These are phyloP conservation scores for Emydomyces testavorans DNA, from an alignment of 2,329 filamentous ascomycete species.

Conservation along the genomic window DNA sequence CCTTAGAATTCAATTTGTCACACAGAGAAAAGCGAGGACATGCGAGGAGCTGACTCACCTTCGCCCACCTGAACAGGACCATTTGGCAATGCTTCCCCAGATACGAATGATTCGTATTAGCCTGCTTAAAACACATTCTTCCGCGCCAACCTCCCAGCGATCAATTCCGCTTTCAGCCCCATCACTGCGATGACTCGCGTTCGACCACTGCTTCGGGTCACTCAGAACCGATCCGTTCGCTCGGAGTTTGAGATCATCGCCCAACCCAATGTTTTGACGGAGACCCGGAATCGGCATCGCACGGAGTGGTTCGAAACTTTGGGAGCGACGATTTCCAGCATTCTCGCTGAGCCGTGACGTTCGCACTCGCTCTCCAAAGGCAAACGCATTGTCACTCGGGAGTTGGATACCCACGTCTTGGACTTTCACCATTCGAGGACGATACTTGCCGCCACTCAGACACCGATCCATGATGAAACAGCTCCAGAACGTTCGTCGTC, in stretches of 20 bases:
- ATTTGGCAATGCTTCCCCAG: slow-evolving; percentile 45
- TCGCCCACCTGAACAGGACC: slow-evolving; percentile 45
- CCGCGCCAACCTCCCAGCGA: slow-evolving; percentile 42
- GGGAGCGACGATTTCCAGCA: slow-evolving; percentile 22
- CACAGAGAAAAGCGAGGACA: slow-evolving; percentile 2
- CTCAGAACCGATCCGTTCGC: slow-evolving; percentile 20
- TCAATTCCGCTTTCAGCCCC: slow-evolving; percentile 36
- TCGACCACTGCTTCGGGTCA: slow-evolving; percentile 32
- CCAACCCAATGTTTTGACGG: slow-evolving; percentile 30
- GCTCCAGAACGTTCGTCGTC: slow-evolving; percentile 47
- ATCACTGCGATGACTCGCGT: slow-evolving; percentile 30
- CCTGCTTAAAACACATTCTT: slow-evolving; percentile 44
- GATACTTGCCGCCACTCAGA: slow-evolving; percentile 43
- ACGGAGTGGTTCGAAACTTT: slow-evolving; percentile 31
- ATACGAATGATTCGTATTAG: slow-evolving; percentile 46
- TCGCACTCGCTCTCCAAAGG: slow-evolving; percentile 44
- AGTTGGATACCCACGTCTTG: slow-evolving; percentile 44
- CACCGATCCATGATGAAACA: slow-evolving; percentile 48
- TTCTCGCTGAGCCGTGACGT: slow-evolving; percentile 41
- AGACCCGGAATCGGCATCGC: slow-evolving; percentile 31
- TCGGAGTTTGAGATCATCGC: slow-evolving; percentile 30
- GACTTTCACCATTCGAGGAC: slow-evolving; percentile 42
- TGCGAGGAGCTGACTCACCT: slow-evolving; percentile 28
- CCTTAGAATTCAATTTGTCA: background rate
- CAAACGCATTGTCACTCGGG: slow-evolving; percentile 46